Percentiles rank a stretch among this genome's conserved stretches.
Conservation (phyloP, 768 basidiomycete genomes). For the Daedaleopsis nitida region DNA sequence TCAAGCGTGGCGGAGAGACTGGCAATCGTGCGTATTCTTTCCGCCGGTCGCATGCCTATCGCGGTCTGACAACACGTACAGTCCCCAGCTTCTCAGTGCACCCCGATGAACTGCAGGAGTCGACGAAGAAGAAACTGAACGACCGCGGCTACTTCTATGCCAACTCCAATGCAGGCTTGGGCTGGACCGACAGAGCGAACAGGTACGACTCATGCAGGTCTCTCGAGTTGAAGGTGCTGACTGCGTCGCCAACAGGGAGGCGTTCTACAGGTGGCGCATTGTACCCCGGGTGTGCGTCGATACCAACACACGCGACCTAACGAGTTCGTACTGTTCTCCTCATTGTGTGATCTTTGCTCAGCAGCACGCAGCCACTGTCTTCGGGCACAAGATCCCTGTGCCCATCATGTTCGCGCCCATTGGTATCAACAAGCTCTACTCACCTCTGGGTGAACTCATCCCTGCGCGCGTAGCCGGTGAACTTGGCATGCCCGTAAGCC, state of each 20-base stretch:
- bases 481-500: constrained; percentile 42
- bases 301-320: constrained; percentile 49
- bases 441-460: constrained; percentile 46
- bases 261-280: constrained; percentile 57
- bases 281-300: constrained; percentile 59
- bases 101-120: constrained; percentile 42
- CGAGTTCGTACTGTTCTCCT: constrained; percentile 31
- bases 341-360: not conserved
- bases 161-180: constrained; percentile 52
- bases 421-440: constrained; percentile 56
- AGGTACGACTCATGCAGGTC: constrained; percentile 27
- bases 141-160: constrained; percentile 54
- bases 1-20: constrained; percentile 41
- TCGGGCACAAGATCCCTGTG: constrained; percentile 49
- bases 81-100: constrained; percentile 46
- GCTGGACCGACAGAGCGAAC: constrained; percentile 55
- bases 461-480: constrained; percentile 51
- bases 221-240: not conserved
- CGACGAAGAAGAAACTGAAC: constrained; percentile 44
- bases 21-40: constrained; percentile 35
- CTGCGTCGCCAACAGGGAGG: constrained; percentile 37
- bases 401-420: constrained; percentile 59
- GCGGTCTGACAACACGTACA: constrained; percentile 13
- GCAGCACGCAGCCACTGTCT: constrained; percentile 38
- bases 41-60: not conserved